These are phyloP conservation scores for Linum usitatissimum DNA, from an alignment of 345 rosid species.

Conservation along the genomic window DNA sequence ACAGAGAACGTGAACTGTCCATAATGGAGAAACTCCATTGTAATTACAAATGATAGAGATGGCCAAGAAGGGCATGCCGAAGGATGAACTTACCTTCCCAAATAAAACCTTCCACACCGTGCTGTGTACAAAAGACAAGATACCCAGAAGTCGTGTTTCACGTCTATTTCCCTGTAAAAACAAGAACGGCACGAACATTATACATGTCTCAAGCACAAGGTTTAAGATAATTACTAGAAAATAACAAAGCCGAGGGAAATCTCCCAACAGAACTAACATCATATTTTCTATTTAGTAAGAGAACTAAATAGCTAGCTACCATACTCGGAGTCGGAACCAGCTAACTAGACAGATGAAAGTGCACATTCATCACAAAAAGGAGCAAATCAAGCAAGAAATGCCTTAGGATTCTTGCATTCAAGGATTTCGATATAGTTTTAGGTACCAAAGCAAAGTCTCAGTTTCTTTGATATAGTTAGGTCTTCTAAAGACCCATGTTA, in stretches of 20 bases:
- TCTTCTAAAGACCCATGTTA: no score
- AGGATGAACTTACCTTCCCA: slow-evolving; percentile 51
- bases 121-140: slow-evolving; percentile 86
- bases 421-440: neutral
- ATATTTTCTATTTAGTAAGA: neutral
- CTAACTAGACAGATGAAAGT: neutral
- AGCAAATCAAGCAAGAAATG: neutral
- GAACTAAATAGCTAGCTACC: neutral
- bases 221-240: neutral
- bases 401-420: neutral
- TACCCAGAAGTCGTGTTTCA: slow-evolving; percentile 87
- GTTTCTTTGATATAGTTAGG: neutral
- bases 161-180: slow-evolving; percentile 77
- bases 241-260: neutral
- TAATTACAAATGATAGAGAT: neutral
- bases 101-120: slow-evolving; percentile 96
- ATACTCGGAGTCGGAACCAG: neutral
- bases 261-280: neutral
- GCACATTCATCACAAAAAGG: neutral
- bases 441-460: neutral
- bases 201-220: neutral
- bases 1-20: neutral
- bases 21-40: neutral
- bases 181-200: slow-evolving; percentile 8
- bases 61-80: neutral